phyloP scores from a whole-genome alignment of 2,329 filamentous ascomycete species.

The Trichoderma harzianum region DNA sequence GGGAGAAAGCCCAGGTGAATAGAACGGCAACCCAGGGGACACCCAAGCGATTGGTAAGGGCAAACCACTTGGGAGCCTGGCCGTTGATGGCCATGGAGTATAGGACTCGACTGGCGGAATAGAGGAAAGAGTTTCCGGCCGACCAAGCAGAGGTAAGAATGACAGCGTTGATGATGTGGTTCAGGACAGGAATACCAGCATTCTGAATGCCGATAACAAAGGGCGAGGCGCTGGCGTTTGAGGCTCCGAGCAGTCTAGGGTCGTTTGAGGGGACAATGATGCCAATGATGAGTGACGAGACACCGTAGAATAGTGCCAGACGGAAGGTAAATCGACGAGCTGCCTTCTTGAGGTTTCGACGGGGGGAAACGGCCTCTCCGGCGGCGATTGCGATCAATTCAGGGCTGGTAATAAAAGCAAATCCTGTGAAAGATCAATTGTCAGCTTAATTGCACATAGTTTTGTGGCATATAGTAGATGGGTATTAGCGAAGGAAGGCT shows the following conservation, averaged over 20 bases:
- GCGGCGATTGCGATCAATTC: conserved; percentile 63
- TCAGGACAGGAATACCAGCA: conserved; percentile 59
- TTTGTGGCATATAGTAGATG: not conserved
- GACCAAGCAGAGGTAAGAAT: conserved; percentile 65
- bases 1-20: conserved; percentile 55
- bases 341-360: conserved; percentile 64
- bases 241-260: conserved; percentile 53
- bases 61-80: conserved; percentile 62
- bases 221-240: conserved; percentile 57
- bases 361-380: conserved; percentile 61
- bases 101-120: conserved; percentile 66
- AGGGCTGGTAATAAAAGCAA: conserved; percentile 60
- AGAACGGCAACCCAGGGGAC: conserved; percentile 57
- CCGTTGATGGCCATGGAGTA: conserved; percentile 65
- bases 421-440: conserved; percentile 39
- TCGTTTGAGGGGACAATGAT: conserved; percentile 65
- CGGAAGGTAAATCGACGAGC: conserved; percentile 60
- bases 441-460: not conserved
- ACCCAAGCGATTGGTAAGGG: conserved; percentile 56
- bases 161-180: conserved; percentile 65
- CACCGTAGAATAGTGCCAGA: conserved; percentile 60
- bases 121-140: conserved; percentile 59
- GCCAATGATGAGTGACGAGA: conserved; percentile 60
- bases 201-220: conserved; percentile 66
- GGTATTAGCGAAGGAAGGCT: not conserved